Conservation (phyloP, 805 yeast species). For the Lipomyces yamanashiensis region DNA sequence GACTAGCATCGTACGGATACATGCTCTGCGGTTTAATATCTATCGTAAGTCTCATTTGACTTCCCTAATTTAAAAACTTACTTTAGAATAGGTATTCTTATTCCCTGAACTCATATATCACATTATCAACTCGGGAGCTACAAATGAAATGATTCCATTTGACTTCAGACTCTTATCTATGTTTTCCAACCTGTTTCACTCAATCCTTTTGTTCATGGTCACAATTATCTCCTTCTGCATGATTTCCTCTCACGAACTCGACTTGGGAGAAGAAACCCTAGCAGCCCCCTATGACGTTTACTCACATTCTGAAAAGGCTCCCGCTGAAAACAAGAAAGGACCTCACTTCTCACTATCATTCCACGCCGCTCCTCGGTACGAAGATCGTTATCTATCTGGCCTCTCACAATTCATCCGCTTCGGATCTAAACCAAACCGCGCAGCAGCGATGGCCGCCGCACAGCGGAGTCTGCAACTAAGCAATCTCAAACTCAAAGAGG, state of each 20-base stretch:
- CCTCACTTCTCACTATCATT: conserved; percentile 27
- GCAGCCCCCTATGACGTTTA: not conserved
- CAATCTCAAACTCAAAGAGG: not conserved
- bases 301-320: not conserved
- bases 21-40: conserved; percentile 7
- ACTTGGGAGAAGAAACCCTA: not conserved
- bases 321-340: not conserved
- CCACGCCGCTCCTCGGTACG: conserved; percentile 34
- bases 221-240: conserved; percentile 17
- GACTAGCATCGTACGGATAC: conserved; percentile 7
- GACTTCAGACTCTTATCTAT: conserved; percentile 9
- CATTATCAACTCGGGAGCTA: not conserved
- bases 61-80: not conserved
- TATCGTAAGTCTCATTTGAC: conserved; percentile 11
- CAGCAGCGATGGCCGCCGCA: not conserved
- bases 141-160: conserved; percentile 8
- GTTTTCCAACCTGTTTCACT: conserved; percentile 18
- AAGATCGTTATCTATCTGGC: conserved; percentile 25
- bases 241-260: conserved; percentile 7
- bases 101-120: conserved; percentile 22
- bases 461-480: not conserved
- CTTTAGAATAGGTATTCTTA: conserved; percentile 8
- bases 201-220: conserved; percentile 14
- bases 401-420: conserved; percentile 1
- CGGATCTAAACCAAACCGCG: not conserved